Evolutionary conservation across 352 stramenopile species (phyloP), one percentile per base, ranked within the genome.

Genomic region (Phytophthora ohioensis): DNA sequence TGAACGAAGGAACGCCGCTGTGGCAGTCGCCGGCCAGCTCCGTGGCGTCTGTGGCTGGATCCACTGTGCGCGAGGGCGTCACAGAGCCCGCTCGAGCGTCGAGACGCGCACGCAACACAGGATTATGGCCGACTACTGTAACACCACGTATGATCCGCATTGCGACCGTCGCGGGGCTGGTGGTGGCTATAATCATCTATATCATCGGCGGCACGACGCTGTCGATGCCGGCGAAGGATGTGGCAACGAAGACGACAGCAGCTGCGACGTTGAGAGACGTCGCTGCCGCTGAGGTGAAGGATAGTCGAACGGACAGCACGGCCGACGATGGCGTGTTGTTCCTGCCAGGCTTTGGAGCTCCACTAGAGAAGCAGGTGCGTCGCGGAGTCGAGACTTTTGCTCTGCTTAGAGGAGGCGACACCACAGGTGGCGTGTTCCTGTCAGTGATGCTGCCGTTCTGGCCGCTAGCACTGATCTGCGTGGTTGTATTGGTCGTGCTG

Each of bases 311-410:
- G 31, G 70, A 71, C 11, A 6, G 17, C 57, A 5, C 34, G 31
- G 2, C 36, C 0, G 56, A 76, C 21, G 86, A 94, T 60, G 43
- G 56, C 15, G 86, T 94, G 47, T 42, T 54, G 36, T 92, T 91
- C 57, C 63, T 94, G 13, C 86, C 86, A 12, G 84, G 84, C 38
- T 94, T 92, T 64, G 86, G 86, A 51, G 60, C 75, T 2, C 86
- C 86, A 12, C 64, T 91, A 21, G 86, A 94, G 68, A 91, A 77
- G 31, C 85, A 90, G 76, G 79, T 88, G 64, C 49, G 77, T 78
- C 60, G 6, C 46, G 27, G 49, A 42, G 13, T 38, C 49, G 42
- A 58, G 55, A 53, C 17, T 31, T 47, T 67, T 36, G 32, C 47
- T 48, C 43, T 45, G 39, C 47, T 52, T 21, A 30, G 54, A 39